Evolutionary conservation across 495 filamentous ascomycete genomes (phyloP).

Genomic region (Hypoxylon intermedium): DNA sequence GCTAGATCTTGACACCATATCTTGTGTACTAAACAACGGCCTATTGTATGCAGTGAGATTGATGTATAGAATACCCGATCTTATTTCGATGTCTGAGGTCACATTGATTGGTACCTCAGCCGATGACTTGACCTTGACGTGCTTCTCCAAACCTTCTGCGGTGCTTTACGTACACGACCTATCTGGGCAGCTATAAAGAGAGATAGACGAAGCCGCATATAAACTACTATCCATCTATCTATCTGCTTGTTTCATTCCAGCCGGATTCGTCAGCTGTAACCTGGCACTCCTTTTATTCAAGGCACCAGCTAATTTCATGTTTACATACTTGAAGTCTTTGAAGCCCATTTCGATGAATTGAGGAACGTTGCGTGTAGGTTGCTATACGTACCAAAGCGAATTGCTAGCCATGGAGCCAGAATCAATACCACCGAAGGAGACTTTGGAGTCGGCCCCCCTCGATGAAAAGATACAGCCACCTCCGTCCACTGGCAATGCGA

Average conservation of each 20-base stretch:
- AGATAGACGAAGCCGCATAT: neutral
- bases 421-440: slow-evolving; percentile 21
- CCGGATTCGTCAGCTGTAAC: neutral
- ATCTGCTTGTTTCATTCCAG: slow-evolving; percentile 23
- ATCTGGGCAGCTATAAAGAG: too few relatives aligned
- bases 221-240: slow-evolving; percentile 4
- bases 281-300: slow-evolving; percentile 6
- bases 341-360: neutral
- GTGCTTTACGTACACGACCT: too few relatives aligned
- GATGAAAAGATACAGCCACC: slow-evolving; percentile 22
- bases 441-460: slow-evolving; percentile 2
- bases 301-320: neutral
- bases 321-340: neutral
- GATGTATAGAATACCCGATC: too few relatives aligned
- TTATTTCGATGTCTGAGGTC: too few relatives aligned
- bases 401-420: slow-evolving; percentile 19
- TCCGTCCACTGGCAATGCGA: slow-evolving; percentile 5
- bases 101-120: neutral
- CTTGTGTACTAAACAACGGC: neutral
- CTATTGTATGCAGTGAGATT: neutral
- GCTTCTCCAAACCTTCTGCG: neutral
- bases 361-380: neutral
- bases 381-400: neutral
- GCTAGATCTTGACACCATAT: slow-evolving; percentile 10
- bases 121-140: neutral